Evolutionary conservation across 345 rosid species (phyloP), one percentile per base, ranked within the genome.

Genomic region (Laguncularia racemosa): DNA sequence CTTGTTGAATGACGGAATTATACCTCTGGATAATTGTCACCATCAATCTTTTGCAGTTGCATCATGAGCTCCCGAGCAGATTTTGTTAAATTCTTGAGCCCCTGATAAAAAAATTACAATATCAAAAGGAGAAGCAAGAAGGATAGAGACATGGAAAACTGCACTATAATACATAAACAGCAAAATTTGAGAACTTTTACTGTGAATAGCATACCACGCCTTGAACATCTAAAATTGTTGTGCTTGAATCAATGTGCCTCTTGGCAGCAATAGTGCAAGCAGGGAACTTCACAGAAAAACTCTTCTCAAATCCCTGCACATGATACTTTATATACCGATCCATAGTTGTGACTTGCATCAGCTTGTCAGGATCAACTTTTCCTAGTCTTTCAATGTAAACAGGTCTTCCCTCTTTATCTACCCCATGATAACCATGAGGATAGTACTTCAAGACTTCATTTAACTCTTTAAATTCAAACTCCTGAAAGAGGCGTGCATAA

Each of bases 11-110:
- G 40, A 33, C 10, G 7, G 40, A 33, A 33, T 33, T 33, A 48
- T 51, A 93, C 99, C 96, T 93, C 96, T 2, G 99, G 99, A 61
- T 86, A 93, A 71, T 87, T 89, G 77, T 93, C 80, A 20, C 99
- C 99, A 10, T 93, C 99, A 53, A 87, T 78, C 69, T 80, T 80
- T 71, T 93, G 97, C 76, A 93, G 79, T 58, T 81, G 77, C 23
- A 86, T 75, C 20, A 93, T 72, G 66, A 93, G 85, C 56, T 93
- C 99, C 67, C 99, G 83, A 18, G 99, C 96, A 67, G 95, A 74
- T 74, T 87, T 93, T 75, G 79, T 89, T 60, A 93, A 93, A 59
- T 69, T 84, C 65, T 89, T 93, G 20, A 93, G 88, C 61, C 99
- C 99, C 97, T 92, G 75, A 50, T 16, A 45, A 38, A 67, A 64